A percentile compares a stretch with the other conserved stretches of the same genome.
These are phyloP conservation scores for Colletotrichum sp. DNA, from an alignment of 2,329 filamentous ascomycete species.

Conservation along the genomic window DNA sequence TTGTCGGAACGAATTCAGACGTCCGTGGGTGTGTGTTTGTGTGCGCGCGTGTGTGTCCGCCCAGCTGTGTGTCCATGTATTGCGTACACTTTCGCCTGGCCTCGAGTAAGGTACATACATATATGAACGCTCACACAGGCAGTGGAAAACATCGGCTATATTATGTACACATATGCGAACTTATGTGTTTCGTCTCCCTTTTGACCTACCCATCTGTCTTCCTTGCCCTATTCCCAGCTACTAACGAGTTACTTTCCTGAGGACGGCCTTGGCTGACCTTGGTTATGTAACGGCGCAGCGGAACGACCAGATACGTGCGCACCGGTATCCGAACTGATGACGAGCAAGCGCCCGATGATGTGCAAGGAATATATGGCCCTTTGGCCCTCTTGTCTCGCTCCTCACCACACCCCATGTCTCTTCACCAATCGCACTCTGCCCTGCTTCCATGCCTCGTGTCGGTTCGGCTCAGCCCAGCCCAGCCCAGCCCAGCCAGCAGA, in stretches of 20 bases:
- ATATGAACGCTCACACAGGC: not conserved
- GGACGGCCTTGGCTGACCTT: not conserved
- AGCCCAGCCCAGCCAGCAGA: not conserved
- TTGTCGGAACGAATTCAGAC: not conserved
- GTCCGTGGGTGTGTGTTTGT: not conserved
- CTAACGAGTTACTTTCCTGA: not conserved
- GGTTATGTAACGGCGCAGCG: not conserved
- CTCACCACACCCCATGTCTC: not conserved
- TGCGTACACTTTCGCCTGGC: not conserved
- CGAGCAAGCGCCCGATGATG: not conserved
- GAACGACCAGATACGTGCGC: not conserved
- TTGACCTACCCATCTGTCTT: not conserved
- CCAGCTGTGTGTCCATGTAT: not conserved
- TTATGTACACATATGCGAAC: not conserved
- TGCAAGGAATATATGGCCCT: slow-evolving; percentile 7
- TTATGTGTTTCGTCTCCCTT: not conserved
- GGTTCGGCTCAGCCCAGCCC: not conserved
- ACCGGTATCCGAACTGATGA: not conserved
- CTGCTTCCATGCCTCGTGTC: slow-evolving; percentile 3
- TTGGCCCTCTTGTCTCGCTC: slow-evolving; percentile 1
- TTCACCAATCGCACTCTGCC: not conserved
- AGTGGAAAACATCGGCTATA: not conserved
- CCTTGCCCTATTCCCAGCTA: not conserved
- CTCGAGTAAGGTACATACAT: slow-evolving; percentile 3
- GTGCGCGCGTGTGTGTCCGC: not conserved